phyloP scores from a whole-genome alignment of 148 eudicot genomes.

The Rhododendron simsii region DNA sequence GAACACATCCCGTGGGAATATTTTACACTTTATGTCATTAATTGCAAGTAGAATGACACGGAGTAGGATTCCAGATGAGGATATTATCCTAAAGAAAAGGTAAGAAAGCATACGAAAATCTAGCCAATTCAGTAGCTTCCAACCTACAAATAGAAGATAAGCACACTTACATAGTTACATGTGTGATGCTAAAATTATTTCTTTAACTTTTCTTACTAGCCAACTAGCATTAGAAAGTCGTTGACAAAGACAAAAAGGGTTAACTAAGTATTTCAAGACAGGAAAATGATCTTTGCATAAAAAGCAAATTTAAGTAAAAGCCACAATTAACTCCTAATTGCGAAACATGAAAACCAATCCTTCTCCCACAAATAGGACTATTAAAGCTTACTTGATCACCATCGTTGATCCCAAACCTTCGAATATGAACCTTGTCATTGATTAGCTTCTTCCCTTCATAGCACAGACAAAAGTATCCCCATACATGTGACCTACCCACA shows the following conservation, averaged over 20 bases:
- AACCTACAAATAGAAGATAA: background rate
- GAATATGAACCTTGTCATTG: constrained; percentile 26
- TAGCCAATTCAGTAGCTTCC: background rate
- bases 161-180: background rate
- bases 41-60: background rate
- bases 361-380: background rate
- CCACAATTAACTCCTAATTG: background rate
- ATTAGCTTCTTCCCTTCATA: constrained; percentile 35
- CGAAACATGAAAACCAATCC: background rate
- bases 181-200: background rate
- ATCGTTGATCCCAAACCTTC: constrained; percentile 31
- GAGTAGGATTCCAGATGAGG: background rate
- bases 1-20: background rate
- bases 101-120: background rate
- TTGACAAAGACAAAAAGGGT: background rate
- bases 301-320: background rate
- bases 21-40: background rate
- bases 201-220: background rate
- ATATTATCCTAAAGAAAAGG: background rate
- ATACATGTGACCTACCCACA: constrained; percentile 35
- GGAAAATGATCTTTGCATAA: background rate
- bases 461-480: constrained; percentile 46
- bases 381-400: constrained; percentile 37
- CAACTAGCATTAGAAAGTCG: background rate
- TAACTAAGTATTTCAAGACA: background rate